These are phyloP conservation scores for Yamadazyma laniorum DNA, from an alignment of 805 yeast genomes.

Conservation along the genomic window DNA sequence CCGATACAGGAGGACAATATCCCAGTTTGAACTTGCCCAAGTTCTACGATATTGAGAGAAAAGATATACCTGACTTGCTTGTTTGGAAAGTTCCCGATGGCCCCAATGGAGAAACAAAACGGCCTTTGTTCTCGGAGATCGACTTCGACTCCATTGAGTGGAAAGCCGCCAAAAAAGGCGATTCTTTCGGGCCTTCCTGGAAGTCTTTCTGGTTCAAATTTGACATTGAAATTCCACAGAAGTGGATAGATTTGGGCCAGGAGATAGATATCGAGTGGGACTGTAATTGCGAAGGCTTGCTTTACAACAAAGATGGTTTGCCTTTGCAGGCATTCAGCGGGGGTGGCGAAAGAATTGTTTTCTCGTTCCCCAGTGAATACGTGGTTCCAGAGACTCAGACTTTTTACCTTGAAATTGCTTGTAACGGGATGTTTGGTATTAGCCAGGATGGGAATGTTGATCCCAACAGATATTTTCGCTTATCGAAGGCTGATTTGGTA, in stretches of 20 bases:
- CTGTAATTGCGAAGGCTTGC: constrained; percentile 79
- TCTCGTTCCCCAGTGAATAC: constrained; percentile 61
- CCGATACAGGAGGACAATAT: constrained; percentile 72
- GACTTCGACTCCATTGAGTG: constrained; percentile 50
- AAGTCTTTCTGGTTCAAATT: constrained; percentile 92
- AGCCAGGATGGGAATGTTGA: constrained; percentile 63
- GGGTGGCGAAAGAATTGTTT: constrained; percentile 77
- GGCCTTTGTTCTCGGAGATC: constrained; percentile 61
- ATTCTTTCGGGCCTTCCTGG: constrained; percentile 93
- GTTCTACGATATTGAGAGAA: constrained; percentile 65
- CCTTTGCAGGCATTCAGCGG: constrained; percentile 86
- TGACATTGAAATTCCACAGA: constrained; percentile 58
- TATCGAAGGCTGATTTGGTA: constrained; percentile 71
- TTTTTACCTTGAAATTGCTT: constrained; percentile 85
- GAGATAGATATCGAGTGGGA: constrained; percentile 78
- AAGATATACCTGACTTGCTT: constrained; percentile 48
- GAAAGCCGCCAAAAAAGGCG: constrained; percentile 63
- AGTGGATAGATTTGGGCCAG: constrained; percentile 49
- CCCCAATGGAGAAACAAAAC: constrained; percentile 40
- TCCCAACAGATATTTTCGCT: constrained; percentile 65
- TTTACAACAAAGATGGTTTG: constrained; percentile 63
- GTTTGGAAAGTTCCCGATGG: constrained; percentile 73
- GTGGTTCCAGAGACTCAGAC: constrained; percentile 50
- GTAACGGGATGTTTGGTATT: constrained; percentile 90
- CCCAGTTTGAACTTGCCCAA: constrained; percentile 71